Evolutionary conservation across 495 filamentous ascomycete species (phyloP).

Genomic region (Darksidea phi): DNA sequence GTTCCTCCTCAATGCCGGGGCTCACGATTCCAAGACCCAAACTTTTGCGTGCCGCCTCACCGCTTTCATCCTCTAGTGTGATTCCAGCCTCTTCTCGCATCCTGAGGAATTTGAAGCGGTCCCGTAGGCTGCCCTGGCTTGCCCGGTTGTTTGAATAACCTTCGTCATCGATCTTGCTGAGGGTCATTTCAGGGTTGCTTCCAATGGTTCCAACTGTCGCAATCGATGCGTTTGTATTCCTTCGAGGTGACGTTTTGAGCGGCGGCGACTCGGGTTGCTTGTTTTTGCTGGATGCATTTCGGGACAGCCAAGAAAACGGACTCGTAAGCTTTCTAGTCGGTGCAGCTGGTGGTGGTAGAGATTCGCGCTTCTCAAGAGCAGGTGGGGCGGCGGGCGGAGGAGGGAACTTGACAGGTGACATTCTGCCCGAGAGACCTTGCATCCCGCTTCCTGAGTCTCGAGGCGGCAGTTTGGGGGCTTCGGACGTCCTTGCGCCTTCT

Average conservation of each 20-base stretch:
- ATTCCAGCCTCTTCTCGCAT: conserved; percentile 75
- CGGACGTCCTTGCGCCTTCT: conserved; percentile 21
- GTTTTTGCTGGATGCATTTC: conserved; percentile 65
- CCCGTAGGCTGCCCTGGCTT: conserved; percentile 71
- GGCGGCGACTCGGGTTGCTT: conserved; percentile 54
- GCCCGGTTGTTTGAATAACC: conserved; percentile 54
- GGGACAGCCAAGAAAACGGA: conserved; percentile 84
- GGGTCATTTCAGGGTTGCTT: conserved; percentile 71
- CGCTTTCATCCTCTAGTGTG: conserved; percentile 51
- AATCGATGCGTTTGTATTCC: conserved; percentile 74
- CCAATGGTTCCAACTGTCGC: conserved; percentile 67
- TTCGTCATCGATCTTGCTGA: conserved; percentile 68
- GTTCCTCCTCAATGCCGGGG: conserved; percentile 54
- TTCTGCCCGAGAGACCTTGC: conserved; percentile 32
- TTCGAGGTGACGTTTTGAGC: conserved; percentile 50
- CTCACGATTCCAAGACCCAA: conserved; percentile 54
- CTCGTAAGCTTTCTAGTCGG: conserved; percentile 67
- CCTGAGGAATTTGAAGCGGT: conserved; percentile 80
- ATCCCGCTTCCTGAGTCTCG: conserved; percentile 23
- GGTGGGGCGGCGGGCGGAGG: conserved; percentile 30
- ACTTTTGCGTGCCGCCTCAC: conserved; percentile 44
- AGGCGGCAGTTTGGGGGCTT: conserved; percentile 31
- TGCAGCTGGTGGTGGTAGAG: conserved; percentile 40
- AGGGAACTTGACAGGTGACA: conserved; percentile 34
- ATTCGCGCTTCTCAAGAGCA: conserved; percentile 19